Percentiles rank a stretch among this genome's conserved stretches.
These are phyloP conservation scores for Globisporangium rhizosaccharum DNA, from an alignment of 352 stramenopile genomes.

Conservation along the genomic window DNA sequence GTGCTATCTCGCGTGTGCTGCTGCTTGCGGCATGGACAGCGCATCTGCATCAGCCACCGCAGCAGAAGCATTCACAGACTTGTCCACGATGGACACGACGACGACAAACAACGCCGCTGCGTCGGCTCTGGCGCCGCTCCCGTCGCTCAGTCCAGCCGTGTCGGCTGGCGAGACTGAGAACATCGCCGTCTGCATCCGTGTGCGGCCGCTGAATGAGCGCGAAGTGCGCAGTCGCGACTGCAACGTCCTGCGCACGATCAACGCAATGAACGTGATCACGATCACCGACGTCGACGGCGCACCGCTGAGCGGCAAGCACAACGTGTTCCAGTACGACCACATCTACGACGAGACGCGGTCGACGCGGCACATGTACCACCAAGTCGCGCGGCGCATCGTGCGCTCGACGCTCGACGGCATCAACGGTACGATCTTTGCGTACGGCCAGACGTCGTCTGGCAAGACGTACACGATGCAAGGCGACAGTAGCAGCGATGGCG, in stretches of 20 bases:
- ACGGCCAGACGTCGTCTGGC: constrained; percentile 93
- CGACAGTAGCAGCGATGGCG: constrained; percentile 1
- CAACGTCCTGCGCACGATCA: constrained; percentile 37
- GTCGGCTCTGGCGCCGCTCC: background rate
- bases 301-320: constrained; percentile 54
- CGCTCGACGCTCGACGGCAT: constrained; percentile 64
- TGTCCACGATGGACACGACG: background rate
- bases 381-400: constrained; percentile 67
- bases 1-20: too few relatives aligned
- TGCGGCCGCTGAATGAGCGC: constrained; percentile 72
- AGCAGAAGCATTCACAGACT: too few relatives aligned
- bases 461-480: constrained; percentile 98
- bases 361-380: constrained; percentile 52
- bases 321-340: constrained; percentile 80
- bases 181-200: constrained; percentile 80
- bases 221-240: constrained; percentile 42
- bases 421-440: constrained; percentile 93
- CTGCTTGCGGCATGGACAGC: too few relatives aligned
- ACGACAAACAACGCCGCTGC: background rate
- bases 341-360: constrained; percentile 55
- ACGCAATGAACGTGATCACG: constrained; percentile 41
- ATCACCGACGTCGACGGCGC: constrained; percentile 46
- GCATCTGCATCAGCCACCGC: too few relatives aligned
- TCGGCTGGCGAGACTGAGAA: constrained; percentile 41
- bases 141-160: background rate